Evolutionary conservation across 306 rosid genomes (phyloP).

Genomic region (Gillenia trifoliata): DNA sequence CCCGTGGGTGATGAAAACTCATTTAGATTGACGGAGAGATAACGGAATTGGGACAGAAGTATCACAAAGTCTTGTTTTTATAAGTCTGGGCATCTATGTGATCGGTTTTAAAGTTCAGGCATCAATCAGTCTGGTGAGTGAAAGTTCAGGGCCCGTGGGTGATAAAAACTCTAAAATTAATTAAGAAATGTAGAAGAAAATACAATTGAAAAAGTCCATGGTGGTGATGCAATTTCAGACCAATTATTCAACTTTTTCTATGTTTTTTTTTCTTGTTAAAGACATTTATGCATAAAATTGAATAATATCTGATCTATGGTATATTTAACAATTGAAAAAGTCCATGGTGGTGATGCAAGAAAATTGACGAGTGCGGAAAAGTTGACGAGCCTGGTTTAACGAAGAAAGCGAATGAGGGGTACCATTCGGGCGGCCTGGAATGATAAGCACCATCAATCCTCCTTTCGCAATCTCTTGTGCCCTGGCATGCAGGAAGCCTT

Average conservation of each 20-base stretch:
- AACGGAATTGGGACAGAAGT: too few species aligned
- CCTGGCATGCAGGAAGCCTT: conserved; percentile 19
- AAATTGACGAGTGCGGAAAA: too few species aligned
- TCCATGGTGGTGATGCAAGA: background rate
- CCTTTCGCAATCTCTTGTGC: conserved; percentile 36
- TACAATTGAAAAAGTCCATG: background rate
- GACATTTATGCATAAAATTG: background rate
- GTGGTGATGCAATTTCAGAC: background rate
- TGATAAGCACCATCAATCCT: conserved; percentile 22
- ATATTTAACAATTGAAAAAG: background rate
- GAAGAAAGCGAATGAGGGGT: background rate
- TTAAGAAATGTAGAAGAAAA: background rate
- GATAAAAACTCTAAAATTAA: too few species aligned
- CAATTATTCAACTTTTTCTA: background rate
- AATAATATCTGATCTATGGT: background rate
- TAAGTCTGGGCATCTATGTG: too few species aligned
- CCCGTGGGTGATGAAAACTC: too few species aligned
- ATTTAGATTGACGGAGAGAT: too few species aligned
- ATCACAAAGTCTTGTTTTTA: too few species aligned
- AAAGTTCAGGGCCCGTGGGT: too few species aligned
- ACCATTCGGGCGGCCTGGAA: conserved; percentile 1
- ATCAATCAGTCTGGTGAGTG: too few species aligned
- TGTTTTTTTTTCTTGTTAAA: background rate
- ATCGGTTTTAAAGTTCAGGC: too few species aligned
- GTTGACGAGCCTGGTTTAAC: too few species aligned